Conservation (phyloP, 176 grass and related monocot genomes). For the Guadua angustifolia region DNA sequence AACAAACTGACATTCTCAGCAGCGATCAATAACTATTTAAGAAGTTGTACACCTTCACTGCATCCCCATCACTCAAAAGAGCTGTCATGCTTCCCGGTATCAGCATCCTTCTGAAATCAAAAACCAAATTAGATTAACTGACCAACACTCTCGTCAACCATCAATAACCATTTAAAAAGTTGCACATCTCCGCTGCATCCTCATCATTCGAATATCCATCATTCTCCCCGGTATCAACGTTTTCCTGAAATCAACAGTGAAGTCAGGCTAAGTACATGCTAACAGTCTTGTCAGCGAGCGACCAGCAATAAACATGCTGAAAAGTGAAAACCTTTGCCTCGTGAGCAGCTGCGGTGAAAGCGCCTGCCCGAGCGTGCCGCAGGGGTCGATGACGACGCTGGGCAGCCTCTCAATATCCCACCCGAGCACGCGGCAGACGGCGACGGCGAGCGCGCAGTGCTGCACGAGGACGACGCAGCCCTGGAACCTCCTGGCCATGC, state of each 20-base stretch:
- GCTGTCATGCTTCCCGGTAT: not conserved
- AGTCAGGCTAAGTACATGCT: not conserved
- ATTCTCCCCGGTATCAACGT: not conserved
- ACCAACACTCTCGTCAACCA: not conserved
- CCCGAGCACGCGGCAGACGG: conserved; percentile 61
- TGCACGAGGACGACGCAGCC: conserved; percentile 58
- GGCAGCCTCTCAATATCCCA: conserved; percentile 61
- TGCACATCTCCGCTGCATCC: conserved; percentile 18
- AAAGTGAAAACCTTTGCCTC: not conserved
- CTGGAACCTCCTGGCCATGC: conserved; percentile 45
- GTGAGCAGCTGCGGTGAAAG: not conserved
- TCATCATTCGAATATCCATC: not conserved
- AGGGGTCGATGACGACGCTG: conserved; percentile 51
- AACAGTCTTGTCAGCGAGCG: not conserved
- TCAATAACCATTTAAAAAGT: not conserved
- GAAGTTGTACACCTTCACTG: not conserved
- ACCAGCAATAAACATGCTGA: not conserved
- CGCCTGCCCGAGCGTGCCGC: conserved; percentile 41
- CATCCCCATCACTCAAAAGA: not conserved
- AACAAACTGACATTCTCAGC: too few relatives aligned
- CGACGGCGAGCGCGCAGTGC: conserved; percentile 55
- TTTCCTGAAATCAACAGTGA: conserved; percentile 26
- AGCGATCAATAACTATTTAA: too few relatives aligned
- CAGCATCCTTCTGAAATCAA: not conserved
- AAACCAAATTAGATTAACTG: not conserved